phyloP scores from a whole-genome alignment of 2,329 filamentous ascomycete species.

The Hyphodiscus sp. region DNA sequence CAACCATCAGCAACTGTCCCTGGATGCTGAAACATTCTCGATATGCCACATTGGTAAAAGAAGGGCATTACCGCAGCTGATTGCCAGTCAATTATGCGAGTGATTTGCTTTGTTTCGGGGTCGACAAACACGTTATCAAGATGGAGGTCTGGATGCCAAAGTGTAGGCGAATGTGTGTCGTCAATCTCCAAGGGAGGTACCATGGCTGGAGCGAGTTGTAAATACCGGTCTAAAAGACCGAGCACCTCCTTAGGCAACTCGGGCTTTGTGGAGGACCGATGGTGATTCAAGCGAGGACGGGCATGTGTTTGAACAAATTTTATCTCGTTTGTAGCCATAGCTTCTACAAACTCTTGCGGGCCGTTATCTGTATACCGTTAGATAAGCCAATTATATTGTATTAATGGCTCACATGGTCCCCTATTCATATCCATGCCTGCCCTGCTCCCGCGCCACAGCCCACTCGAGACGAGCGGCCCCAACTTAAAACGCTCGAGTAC shows the following conservation, averaged over 20 bases:
- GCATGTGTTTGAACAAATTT: slow-evolving; percentile 12
- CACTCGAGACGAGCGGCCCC: slow-evolving; percentile 5
- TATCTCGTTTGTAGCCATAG: slow-evolving; percentile 13
- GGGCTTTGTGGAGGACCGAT: slow-evolving; percentile 11
- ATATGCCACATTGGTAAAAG: slow-evolving; percentile 9
- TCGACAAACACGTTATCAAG: slow-evolving; percentile 18
- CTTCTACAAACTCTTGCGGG: slow-evolving; percentile 6
- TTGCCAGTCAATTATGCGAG: slow-evolving; percentile 16
- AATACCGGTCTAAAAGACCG: slow-evolving; percentile 14
- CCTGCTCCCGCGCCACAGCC: slow-evolving; percentile 7
- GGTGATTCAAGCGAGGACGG: slow-evolving; percentile 11
- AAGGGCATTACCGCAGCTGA: slow-evolving; percentile 5
- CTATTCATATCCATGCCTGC: slow-evolving; percentile 7
- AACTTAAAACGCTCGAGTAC: slow-evolving; percentile 7
- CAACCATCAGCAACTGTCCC: slow-evolving; percentile 3
- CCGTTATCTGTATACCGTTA: no score
- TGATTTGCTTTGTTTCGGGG: slow-evolving; percentile 7
- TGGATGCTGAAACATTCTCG: slow-evolving; percentile 11
- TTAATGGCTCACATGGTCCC: slow-evolving; percentile 9
- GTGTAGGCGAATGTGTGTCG: slow-evolving; percentile 14
- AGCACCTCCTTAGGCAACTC: slow-evolving; percentile 6
- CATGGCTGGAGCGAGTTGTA: slow-evolving; percentile 15
- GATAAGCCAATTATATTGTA: no score
- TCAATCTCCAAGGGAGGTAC: slow-evolving; percentile 5
- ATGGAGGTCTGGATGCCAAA: slow-evolving; percentile 22